Evolutionary conservation across 768 basidiomycete species (phyloP), one percentile per base, ranked within the genome.

Genomic region (Dioszegia aurantiaca): DNA sequence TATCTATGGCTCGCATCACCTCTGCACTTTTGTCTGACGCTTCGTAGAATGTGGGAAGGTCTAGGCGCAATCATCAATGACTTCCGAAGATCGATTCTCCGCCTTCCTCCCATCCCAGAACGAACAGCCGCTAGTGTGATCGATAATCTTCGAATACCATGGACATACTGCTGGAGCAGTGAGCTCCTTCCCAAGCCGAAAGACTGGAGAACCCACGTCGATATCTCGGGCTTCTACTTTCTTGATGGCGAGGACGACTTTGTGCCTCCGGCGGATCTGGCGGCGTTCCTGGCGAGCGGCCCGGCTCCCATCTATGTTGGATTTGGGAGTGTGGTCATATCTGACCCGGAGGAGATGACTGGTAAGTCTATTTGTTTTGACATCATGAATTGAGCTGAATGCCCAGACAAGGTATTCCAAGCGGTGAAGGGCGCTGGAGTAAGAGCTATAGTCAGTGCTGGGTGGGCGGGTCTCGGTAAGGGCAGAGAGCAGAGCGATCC

Each of bases 151-250:
- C 82, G 82, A 59, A 72, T 85, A 2, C 84, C 85, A 3, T 84
- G 82, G 81, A 84, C 84, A 2, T 86, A 85, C 65, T 85, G 84
- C 65, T 83, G 85, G 80, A 82, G 81, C 45, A 80, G 81, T 2
- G 78, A 81, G 0, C 63, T 86, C 21, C 82, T 86, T 0, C 83
- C 83, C 0, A 84, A 84, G 63, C 85, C 85, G 0, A 61, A 77
- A 14, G 85, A 86, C 71, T 86, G 85, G 85, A 83, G 80, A 59
- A 82, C 81, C 55, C 77, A 84, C 65, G 84, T 85, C 39, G 84
- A 86, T 67, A 78, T 85, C n/a, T 80, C 82, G 8, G 85, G 85
- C 2, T 86, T 85, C 64, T 85, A 84, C 65, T 86, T 85, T 70
- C 77, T 85, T 2, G 82, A 84, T 61, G 73, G 82, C 26, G 82